Percentiles rank a stretch among this genome's conserved stretches.
These are phyloP conservation scores for Globisporangium irregulare DNA, from an alignment of 352 stramenopile genomes.

Conservation along the genomic window DNA sequence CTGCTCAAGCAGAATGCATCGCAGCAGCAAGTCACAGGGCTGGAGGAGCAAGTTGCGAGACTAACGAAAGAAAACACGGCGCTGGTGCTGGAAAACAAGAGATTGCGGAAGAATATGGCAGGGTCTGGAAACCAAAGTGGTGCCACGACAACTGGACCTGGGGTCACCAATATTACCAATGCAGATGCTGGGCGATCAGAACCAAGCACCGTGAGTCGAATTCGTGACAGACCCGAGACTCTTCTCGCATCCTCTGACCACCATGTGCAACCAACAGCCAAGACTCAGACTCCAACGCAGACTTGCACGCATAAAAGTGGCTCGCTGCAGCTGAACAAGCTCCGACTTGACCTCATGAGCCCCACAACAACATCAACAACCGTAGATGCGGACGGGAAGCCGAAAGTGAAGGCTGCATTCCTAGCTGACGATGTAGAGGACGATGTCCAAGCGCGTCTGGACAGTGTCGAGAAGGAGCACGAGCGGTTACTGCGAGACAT, in stretches of 20 bases:
- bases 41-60: slow-evolving; percentile 44
- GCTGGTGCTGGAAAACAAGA: slow-evolving; percentile 47
- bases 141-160: background rate
- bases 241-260: background rate
- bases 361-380: background rate
- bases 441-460: slow-evolving; percentile 5
- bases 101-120: slow-evolving; percentile 30
- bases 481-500: slow-evolving; percentile 16
- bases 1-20: slow-evolving; percentile 45
- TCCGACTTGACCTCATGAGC: slow-evolving; percentile 31
- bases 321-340: slow-evolving; percentile 28
- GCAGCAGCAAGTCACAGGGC: slow-evolving; percentile 28
- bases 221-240: background rate
- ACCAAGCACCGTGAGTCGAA: background rate
- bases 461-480: slow-evolving; percentile 15
- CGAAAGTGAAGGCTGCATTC: slow-evolving; percentile 21
- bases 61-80: slow-evolving; percentile 44
- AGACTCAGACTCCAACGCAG: background rate
- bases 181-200: background rate
- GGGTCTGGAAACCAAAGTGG: background rate
- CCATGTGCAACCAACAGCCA: background rate
- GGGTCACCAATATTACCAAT: background rate
- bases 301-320: background rate
- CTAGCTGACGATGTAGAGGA: slow-evolving; percentile 9
- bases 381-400: slow-evolving; percentile 8